These are phyloP conservation scores for Acanthamoeba lugdunensis DNA, from an alignment of 208 protist genomes.

Conservation along the genomic window DNA sequence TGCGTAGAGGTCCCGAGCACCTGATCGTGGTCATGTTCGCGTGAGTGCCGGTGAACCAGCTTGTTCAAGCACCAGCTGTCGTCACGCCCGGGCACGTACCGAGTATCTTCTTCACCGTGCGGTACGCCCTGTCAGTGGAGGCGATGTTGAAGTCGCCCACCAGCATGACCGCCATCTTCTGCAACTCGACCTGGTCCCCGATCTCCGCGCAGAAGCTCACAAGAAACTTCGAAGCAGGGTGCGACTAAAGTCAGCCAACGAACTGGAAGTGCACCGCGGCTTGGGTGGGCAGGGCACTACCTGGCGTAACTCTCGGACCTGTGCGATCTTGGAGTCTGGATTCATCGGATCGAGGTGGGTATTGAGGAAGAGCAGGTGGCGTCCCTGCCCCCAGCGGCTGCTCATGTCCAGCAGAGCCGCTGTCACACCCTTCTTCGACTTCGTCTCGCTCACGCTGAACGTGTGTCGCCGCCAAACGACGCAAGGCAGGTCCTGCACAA, in stretches of 20 bases:
- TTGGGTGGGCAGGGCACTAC: background rate
- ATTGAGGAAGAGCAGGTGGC: background rate
- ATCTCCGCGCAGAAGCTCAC: background rate
- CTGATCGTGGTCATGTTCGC: background rate
- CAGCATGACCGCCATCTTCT: conserved; percentile 22
- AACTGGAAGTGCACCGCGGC: background rate
- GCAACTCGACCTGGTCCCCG: background rate
- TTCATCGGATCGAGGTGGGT: conserved; percentile 31
- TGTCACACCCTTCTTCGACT: conserved; percentile 31
- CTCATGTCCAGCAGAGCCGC: conserved; percentile 27
- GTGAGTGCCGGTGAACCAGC: background rate
- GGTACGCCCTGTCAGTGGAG: background rate
- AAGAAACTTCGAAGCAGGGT: no score
- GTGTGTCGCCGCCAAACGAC: conserved; percentile 12
- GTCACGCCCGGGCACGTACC: background rate
- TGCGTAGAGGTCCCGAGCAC: background rate
- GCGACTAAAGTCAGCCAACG: no score
- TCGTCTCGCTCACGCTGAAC: conserved; percentile 26
- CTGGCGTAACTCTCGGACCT: background rate
- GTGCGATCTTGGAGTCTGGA: conserved; percentile 15
- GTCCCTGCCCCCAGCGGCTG: background rate
- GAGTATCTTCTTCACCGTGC: background rate
- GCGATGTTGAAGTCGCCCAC: conserved; percentile 58
- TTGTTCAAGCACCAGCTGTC: background rate
- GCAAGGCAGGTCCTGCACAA: background rate